Evolutionary conservation across 352 stramenopile genomes (phyloP), one percentile per base, ranked within the genome.

Genomic region (Globisporangium spinosum): DNA sequence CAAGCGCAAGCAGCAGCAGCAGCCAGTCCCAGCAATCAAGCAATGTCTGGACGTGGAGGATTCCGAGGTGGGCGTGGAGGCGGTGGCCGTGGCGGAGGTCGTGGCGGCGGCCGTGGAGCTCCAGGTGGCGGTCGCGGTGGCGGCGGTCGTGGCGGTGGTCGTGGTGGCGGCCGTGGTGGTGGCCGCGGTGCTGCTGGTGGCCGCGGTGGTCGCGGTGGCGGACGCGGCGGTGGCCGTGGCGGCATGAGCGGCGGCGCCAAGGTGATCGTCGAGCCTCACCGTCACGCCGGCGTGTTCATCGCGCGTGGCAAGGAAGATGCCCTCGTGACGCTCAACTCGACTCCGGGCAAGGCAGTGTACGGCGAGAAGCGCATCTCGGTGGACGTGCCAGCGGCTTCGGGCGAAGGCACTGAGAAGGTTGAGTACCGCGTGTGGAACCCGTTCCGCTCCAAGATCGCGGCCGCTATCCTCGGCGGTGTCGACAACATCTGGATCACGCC

Each of bases 351-450:
- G 87, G 94, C 74, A n/a, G 98, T 99, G 47, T 99, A 99, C 83
- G 98, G 97, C 68, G 98, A 99, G 82, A 99, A 99, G 87, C 88
- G 96, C 74, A 99, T 99, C 70, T 98, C 90, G 62, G 97, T 99
- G 3, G 98, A 99, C 63, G 95, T 97, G 35, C 89, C 96, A 5
- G 79, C 89, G 12, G 89, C 94, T 53, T 89, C 85, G 49, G 85
- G 92, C 53, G 91, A 97, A 68, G 89, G 90, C 64, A 90, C 91
- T 0, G 91, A 96, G 70, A 99, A 99, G 89, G 91, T 99, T 38
- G 98, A 99, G 83, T 99, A 99, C 85, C 94, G 98, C 69, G 97
- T 99, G 68, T 99, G 98, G 98, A 99, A 99, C 88, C 98, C 98
- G 68, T 99, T 99, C 91, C 92, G 98, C 70, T 99, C 97, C 61